phyloP scores from a whole-genome alignment of 495 filamentous ascomycete species.

The Podospora sp. region DNA sequence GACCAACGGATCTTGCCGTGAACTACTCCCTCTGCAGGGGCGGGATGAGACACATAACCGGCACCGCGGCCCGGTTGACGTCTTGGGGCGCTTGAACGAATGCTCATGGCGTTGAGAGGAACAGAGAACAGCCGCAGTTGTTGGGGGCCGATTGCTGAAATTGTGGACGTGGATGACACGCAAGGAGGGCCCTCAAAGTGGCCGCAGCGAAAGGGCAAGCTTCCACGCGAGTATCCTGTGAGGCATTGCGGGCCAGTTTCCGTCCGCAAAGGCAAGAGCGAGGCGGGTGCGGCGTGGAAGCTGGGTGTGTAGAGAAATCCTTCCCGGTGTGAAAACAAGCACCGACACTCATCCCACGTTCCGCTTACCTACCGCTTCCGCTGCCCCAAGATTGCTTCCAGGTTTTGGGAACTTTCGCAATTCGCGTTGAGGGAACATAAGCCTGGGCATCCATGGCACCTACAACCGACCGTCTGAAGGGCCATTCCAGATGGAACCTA shows the following conservation, averaged over 20 bases:
- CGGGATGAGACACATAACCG: not conserved
- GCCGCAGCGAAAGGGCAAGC: not conserved
- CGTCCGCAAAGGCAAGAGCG: not conserved
- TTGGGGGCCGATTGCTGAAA: not conserved
- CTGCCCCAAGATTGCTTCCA: not conserved
- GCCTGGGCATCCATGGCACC: not conserved
- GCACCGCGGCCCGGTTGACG: not conserved
- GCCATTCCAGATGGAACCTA: not conserved
- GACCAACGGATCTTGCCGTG: constrained; percentile 12
- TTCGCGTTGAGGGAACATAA: not conserved
- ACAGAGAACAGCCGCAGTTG: not conserved
- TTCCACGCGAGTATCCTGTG: not conserved
- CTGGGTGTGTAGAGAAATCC: too few species aligned
- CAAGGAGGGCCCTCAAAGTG: not conserved
- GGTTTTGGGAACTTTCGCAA: not conserved
- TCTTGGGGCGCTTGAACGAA: not conserved
- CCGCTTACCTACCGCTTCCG: not conserved
- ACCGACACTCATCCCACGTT: not conserved
- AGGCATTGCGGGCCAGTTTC: too few species aligned
- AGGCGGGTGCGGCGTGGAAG: not conserved
- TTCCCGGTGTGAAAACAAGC: not conserved
- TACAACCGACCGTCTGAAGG: not conserved
- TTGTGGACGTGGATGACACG: not conserved
- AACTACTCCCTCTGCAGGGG: not conserved
- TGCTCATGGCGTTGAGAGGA: not conserved